phyloP scores from a whole-genome alignment of 2,329 filamentous ascomycete species.

The Xylaria sp. region DNA sequence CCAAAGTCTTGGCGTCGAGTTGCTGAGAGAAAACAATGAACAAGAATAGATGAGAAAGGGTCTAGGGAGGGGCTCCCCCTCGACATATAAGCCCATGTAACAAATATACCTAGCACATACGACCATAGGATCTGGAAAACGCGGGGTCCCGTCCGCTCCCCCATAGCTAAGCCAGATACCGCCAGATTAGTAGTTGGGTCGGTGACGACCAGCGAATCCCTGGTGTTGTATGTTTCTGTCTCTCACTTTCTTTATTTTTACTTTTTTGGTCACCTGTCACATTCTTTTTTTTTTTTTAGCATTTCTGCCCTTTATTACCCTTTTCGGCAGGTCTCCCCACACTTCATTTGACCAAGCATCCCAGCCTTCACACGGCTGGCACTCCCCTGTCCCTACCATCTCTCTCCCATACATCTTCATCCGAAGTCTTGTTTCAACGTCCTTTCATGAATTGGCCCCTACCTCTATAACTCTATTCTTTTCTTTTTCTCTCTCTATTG shows the following conservation, averaged over 20 bases:
- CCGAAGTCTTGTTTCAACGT: constrained; percentile 2
- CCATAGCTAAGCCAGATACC: constrained; percentile 50
- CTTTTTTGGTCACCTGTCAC: not conserved
- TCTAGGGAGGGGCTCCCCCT: not conserved
- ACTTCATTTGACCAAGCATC: not conserved
- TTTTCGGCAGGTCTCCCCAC: not conserved
- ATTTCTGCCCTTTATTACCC: not conserved
- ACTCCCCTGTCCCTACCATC: not conserved
- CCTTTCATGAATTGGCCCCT: not conserved
- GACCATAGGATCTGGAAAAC: constrained; percentile 49
- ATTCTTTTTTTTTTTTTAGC: not conserved
- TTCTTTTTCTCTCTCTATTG: not conserved
- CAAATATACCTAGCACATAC: constrained; percentile 39
- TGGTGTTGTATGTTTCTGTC: constrained; percentile 50
- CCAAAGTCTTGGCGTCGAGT: constrained; percentile 24
- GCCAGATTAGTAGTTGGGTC: constrained; percentile 50
- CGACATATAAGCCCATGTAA: constrained; percentile 38
- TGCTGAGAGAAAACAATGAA: not conserved
- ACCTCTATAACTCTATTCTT: not conserved
- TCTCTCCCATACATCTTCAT: not conserved
- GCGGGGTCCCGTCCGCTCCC: constrained; percentile 51
- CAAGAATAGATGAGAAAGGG: not conserved
- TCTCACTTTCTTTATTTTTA: constrained; percentile 27
- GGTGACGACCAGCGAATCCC: constrained; percentile 52
- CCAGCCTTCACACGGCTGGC: not conserved